Conservation (phyloP, 441 rosid genomes). For the Bocquillonia castaneifolia region DNA sequence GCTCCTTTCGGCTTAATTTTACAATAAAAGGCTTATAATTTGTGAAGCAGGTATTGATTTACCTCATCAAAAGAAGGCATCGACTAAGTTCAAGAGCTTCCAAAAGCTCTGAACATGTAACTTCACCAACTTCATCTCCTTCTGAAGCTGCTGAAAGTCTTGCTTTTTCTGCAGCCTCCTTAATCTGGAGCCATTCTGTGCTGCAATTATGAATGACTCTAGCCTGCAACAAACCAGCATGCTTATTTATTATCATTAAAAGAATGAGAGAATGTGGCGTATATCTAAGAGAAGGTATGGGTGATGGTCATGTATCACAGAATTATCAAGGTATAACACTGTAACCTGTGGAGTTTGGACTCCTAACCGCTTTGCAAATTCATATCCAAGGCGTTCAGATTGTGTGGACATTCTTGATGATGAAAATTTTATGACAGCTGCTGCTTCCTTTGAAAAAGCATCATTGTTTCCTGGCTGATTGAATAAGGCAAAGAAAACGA, state of each 20-base stretch:
- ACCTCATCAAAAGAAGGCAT: slow-evolving; percentile 98
- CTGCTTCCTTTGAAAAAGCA: slow-evolving; percentile 64
- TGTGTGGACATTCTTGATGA: slow-evolving; percentile 99
- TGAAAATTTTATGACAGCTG: slow-evolving; percentile 97
- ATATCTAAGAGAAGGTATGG: slow-evolving; percentile 2
- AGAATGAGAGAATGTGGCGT: background rate
- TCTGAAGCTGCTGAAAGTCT: slow-evolving; percentile 62
- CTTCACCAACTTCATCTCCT: slow-evolving; percentile 86
- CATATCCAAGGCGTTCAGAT: slow-evolving; percentile 99
- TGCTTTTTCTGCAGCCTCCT: slow-evolving; percentile 93
- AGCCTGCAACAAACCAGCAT: slow-evolving; percentile 43
- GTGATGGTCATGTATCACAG: slow-evolving; percentile 12
- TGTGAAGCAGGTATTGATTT: slow-evolving; percentile 19
- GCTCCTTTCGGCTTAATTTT: background rate
- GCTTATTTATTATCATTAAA: background rate
- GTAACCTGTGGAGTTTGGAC: slow-evolving; percentile 92
- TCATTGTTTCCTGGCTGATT: slow-evolving; percentile 47
- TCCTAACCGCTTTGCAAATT: slow-evolving; percentile 93
- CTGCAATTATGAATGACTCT: slow-evolving; percentile 89
- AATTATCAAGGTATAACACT: slow-evolving; percentile 16
- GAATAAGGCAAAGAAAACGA: slow-evolving; percentile 95
- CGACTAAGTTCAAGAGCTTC: slow-evolving; percentile 99
- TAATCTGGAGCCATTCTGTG: slow-evolving; percentile 87
- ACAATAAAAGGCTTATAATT: background rate
- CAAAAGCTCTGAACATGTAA: slow-evolving; percentile 90